These are phyloP conservation scores for Suillus discolor DNA, from an alignment of 768 basidiomycete genomes.

Conservation along the genomic window DNA sequence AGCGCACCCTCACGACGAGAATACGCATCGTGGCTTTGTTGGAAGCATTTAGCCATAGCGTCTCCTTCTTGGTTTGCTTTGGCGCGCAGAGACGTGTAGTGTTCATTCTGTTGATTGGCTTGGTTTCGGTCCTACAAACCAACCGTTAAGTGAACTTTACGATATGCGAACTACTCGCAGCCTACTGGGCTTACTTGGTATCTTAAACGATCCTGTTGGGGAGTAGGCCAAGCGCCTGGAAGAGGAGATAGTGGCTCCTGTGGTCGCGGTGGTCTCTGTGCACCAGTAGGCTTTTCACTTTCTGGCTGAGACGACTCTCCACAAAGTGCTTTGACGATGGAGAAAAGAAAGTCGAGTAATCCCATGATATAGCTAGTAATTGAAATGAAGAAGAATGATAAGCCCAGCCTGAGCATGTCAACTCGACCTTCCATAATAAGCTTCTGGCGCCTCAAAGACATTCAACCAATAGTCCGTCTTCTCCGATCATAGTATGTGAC, in stretches of 20 bases:
- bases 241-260: slow-evolving; percentile 15
- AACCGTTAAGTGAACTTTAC: background rate
- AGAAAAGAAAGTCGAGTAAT: slow-evolving; percentile 28
- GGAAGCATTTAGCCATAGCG: slow-evolving; percentile 70
- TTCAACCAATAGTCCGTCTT: background rate
- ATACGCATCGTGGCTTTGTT: slow-evolving; percentile 78
- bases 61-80: slow-evolving; percentile 82
- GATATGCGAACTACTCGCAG: background rate
- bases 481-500: background rate
- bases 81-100: slow-evolving; percentile 72
- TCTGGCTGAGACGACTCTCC: slow-evolving; percentile 22
- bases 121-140: slow-evolving; percentile 53
- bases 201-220: slow-evolving; percentile 17
- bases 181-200: slow-evolving; percentile 18
- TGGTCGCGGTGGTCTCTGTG: background rate
- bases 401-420: background rate
- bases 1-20: slow-evolving; percentile 66
- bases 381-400: background rate
- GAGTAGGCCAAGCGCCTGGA: slow-evolving; percentile 6
- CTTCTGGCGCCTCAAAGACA: background rate
- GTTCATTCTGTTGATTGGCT: slow-evolving; percentile 65
- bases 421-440: background rate
- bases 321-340: slow-evolving; percentile 26
- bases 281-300: background rate
- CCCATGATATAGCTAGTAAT: slow-evolving; percentile 17